Conservation (phyloP, 2,329 filamentous ascomycete species). For the Fusarium pseudocircinatum region DNA sequence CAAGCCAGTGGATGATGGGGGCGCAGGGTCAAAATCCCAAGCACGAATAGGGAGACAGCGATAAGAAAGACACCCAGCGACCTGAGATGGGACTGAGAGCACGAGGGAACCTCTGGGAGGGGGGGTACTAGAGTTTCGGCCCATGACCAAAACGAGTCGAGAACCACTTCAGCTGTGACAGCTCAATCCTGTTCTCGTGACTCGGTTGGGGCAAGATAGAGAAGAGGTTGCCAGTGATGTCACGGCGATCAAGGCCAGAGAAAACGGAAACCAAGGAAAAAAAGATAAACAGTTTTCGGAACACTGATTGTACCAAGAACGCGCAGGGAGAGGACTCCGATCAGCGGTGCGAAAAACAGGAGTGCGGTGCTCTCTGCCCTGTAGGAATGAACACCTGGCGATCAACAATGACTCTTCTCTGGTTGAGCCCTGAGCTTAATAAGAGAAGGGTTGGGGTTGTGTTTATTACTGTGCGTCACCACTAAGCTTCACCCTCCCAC, state of each 20-base stretch:
- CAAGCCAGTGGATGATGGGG: slow-evolving; percentile 33
- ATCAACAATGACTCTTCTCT: slow-evolving; percentile 14
- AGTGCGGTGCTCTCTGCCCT: neutral
- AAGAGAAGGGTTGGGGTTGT: slow-evolving; percentile 5
- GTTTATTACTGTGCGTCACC: slow-evolving; percentile 29
- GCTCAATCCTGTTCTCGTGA: slow-evolving; percentile 31
- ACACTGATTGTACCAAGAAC: neutral
- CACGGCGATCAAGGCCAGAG: slow-evolving; percentile 52
- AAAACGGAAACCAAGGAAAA: slow-evolving; percentile 16
- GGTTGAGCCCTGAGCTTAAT: neutral
- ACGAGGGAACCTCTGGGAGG: slow-evolving; percentile 28
- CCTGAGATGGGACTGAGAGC: slow-evolving; percentile 28
- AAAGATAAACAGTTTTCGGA: neutral
- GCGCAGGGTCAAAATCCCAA: slow-evolving; percentile 28
- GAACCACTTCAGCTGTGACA: slow-evolving; percentile 28
- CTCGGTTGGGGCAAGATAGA: slow-evolving; percentile 9
- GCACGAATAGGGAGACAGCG: slow-evolving; percentile 36
- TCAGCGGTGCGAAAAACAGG: slow-evolving; percentile 13
- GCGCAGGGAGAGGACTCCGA: neutral
- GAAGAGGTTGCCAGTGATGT: slow-evolving; percentile 46
- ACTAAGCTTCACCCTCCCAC: slow-evolving; percentile 31
- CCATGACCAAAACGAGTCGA: slow-evolving; percentile 34
- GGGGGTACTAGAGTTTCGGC: slow-evolving; percentile 30
- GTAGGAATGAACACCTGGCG: slow-evolving; percentile 21
- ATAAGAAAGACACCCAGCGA: slow-evolving; percentile 35